Percentiles rank a stretch among this genome's conserved stretches.
Evolutionary conservation across 2,329 filamentous ascomycete genomes (phyloP).

Genomic region (Rhynchosporium graminicola): DNA sequence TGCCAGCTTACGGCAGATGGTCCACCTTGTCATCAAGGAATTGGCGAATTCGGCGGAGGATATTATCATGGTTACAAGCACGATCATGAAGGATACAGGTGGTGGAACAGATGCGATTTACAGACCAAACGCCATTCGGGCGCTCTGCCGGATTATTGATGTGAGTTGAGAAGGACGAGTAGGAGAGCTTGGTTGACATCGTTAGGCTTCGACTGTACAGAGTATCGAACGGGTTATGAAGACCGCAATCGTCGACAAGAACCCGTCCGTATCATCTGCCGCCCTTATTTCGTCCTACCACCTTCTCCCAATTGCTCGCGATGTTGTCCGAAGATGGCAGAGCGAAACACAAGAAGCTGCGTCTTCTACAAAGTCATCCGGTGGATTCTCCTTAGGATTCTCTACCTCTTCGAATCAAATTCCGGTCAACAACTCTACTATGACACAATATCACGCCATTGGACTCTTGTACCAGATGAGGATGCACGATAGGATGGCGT

Average conservation of each 20-base stretch:
- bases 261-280: constrained; percentile 92
- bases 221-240: constrained; percentile 98
- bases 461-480: constrained; percentile 97
- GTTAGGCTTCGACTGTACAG: constrained; percentile 87
- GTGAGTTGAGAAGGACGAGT: constrained; percentile 51
- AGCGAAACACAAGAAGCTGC: constrained; percentile 98
- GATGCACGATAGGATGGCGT: constrained; percentile 93
- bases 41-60: constrained; percentile 93
- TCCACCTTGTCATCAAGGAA: constrained; percentile 98
- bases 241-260: constrained; percentile 98
- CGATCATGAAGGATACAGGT: constrained; percentile 99
- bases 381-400: constrained; percentile 89
- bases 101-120: constrained; percentile 93
- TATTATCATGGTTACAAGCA: constrained; percentile 99
- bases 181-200: constrained; percentile 32
- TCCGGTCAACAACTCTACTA: constrained; percentile 89
- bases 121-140: constrained; percentile 92
- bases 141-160: constrained; percentile 94
- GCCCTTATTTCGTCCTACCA: constrained; percentile 97
- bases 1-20: constrained; percentile 96
- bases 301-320: constrained; percentile 90
- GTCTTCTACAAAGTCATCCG: constrained; percentile 82
- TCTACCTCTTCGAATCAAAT: constrained; percentile 74
- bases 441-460: constrained; percentile 98
- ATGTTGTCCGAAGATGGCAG: constrained; percentile 96